Evolutionary conservation across 495 filamentous ascomycete species (phyloP).

Genomic region (Pyronema omphalodes): DNA sequence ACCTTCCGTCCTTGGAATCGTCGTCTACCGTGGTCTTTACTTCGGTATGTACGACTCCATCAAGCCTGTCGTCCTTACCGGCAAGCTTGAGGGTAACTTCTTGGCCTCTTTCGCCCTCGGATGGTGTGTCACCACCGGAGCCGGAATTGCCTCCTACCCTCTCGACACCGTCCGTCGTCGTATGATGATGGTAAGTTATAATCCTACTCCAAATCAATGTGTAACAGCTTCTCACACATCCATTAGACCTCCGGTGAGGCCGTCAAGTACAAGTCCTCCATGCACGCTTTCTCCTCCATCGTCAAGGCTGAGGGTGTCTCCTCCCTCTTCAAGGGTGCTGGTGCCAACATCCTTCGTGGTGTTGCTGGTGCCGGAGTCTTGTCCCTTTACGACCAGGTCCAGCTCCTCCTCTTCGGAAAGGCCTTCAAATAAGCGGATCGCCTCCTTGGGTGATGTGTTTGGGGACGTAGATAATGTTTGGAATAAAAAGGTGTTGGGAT

Average conservation of each 20-base stretch:
- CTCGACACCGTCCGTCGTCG: slow-evolving; percentile 98
- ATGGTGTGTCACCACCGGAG: slow-evolving; percentile 98
- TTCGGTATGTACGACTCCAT: slow-evolving; percentile 99
- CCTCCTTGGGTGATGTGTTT: slow-evolving; percentile 12
- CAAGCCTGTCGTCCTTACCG: slow-evolving; percentile 93
- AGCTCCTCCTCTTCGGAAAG: slow-evolving; percentile 98
- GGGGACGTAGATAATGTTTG: slow-evolving; percentile 11
- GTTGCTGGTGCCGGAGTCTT: slow-evolving; percentile 99
- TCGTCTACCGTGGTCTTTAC: slow-evolving; percentile 99
- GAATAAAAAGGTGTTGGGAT: slow-evolving; percentile 6
- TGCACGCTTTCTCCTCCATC: slow-evolving; percentile 91
- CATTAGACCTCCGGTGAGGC: slow-evolving; percentile 52
- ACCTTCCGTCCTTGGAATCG: slow-evolving; percentile 93
- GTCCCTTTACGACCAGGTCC: slow-evolving; percentile 99
- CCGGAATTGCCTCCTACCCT: slow-evolving; percentile 99
- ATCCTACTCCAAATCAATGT: slow-evolving; percentile 1
- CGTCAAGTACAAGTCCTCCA: slow-evolving; percentile 94
- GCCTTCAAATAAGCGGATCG: slow-evolving; percentile 70
- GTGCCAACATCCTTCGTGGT: slow-evolving; percentile 99
- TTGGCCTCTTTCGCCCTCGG: slow-evolving; percentile 95
- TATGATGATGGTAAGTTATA: slow-evolving; percentile 87
- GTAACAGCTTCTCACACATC: slow-evolving; percentile 3
- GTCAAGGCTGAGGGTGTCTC: slow-evolving; percentile 86
- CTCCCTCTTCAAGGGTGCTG: slow-evolving; percentile 99
- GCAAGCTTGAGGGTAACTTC: slow-evolving; percentile 91